phyloP scores from a whole-genome alignment of 495 filamentous ascomycete genomes.

The Clohesyomyces aquaticus region DNA sequence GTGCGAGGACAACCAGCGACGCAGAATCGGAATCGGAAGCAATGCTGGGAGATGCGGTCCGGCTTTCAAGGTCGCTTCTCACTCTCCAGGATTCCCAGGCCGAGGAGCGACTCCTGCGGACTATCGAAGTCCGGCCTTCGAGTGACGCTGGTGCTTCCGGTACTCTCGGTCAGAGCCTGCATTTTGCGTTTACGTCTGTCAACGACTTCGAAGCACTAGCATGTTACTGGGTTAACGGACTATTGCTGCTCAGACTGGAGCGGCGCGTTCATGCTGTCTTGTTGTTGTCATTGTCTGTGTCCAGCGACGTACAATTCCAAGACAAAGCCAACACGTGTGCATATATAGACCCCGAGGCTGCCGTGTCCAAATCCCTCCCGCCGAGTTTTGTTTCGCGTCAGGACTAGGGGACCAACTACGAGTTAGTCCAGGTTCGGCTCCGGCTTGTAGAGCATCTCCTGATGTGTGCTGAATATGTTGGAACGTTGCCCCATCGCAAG shows the following conservation, averaged over 20 bases:
- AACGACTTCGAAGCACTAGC: constrained; percentile 17
- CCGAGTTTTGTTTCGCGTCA: constrained; percentile 9
- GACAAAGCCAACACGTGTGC: background rate
- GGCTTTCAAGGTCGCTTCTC: constrained; percentile 21
- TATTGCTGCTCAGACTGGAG: constrained; percentile 17
- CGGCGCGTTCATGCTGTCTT: constrained; percentile 8
- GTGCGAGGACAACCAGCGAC: constrained; percentile 12
- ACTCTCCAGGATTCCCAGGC: constrained; percentile 12
- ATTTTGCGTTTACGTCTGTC: constrained; percentile 16
- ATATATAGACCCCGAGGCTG: too few species aligned
- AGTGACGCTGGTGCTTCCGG: constrained; percentile 5
- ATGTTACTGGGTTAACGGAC: constrained; percentile 14
- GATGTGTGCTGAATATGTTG: constrained; percentile 14
- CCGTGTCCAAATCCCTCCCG: too few species aligned
- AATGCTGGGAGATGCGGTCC: constrained; percentile 10
- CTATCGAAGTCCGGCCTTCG: constrained; percentile 13
- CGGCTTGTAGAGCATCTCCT: constrained; percentile 14
- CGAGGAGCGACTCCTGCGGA: constrained; percentile 12
- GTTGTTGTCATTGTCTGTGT: constrained; percentile 17
- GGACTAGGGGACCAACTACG: constrained; percentile 8
- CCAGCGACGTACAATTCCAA: constrained; percentile 13
- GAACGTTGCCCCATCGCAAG: constrained; percentile 14
- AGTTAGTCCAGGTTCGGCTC: constrained; percentile 13
- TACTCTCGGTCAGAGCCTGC: constrained; percentile 13
- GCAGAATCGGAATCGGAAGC: constrained; percentile 13